Evolutionary conservation across 2,329 filamentous ascomycete genomes (phyloP).

Genomic region (Fusarium odoratissimum): DNA sequence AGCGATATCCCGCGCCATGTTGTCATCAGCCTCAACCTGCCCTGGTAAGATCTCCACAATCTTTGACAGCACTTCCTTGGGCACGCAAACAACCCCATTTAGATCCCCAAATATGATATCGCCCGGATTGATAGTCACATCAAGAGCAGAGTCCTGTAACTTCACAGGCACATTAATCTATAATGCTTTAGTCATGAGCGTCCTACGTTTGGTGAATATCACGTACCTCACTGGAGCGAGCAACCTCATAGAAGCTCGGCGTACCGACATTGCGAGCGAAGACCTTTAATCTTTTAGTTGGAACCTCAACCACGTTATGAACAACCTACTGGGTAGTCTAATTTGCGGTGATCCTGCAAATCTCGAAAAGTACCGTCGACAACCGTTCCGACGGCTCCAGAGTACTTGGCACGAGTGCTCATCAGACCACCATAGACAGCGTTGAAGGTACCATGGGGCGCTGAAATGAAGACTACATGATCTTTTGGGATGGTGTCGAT

Average conservation of each 20-base stretch:
- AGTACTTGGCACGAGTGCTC: slow-evolving; percentile 21
- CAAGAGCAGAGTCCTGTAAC: slow-evolving; percentile 11
- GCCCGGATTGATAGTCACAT: background rate
- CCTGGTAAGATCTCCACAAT: slow-evolving; percentile 15
- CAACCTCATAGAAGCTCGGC: slow-evolving; percentile 4
- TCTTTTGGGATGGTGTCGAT: background rate
- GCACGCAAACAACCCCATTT: slow-evolving; percentile 25
- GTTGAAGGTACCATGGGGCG: slow-evolving; percentile 15
- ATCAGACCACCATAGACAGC: slow-evolving; percentile 31
- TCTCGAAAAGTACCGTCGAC: slow-evolving; percentile 27
- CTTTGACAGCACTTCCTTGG: background rate
- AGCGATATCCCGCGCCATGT: slow-evolving; percentile 1
- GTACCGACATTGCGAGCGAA: slow-evolving; percentile 21
- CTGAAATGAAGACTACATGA: slow-evolving; percentile 23
- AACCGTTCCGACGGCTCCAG: slow-evolving; percentile 6
- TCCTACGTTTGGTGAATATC: fast-evolving
- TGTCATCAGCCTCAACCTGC: slow-evolving; percentile 25
- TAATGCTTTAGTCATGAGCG: fast-evolving
- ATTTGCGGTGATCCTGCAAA: slow-evolving; percentile 31
- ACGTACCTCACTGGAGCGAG: slow-evolving; percentile 5
- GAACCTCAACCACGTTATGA: fast-evolving
- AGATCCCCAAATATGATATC: slow-evolving; percentile 18
- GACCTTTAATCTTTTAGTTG: fast-evolving
- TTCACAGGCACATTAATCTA: slow-evolving; percentile 19
- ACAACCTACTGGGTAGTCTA: background rate